Conservation (phyloP, 1,284 basidiomycete species). For the Bondarzewia mesenterica region DNA sequence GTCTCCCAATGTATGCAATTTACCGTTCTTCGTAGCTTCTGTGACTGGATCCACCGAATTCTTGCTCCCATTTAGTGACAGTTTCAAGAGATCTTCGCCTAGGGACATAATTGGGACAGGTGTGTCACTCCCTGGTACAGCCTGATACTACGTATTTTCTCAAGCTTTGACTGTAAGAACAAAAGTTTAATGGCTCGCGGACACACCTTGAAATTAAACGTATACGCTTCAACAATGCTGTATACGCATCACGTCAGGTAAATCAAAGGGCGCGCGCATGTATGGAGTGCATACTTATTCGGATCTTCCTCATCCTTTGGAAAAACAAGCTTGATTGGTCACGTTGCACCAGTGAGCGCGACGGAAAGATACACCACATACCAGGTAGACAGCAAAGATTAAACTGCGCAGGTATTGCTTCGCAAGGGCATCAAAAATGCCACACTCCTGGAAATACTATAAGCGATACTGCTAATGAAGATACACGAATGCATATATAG, state of each 20-base stretch:
- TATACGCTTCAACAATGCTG: constrained; percentile 76
- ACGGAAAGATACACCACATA: constrained; percentile 24
- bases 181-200: constrained; percentile 9
- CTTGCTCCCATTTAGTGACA: constrained; percentile 32
- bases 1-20: constrained; percentile 57
- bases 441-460: constrained; percentile 48
- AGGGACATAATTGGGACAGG: constrained; percentile 61
- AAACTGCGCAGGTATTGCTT: constrained; percentile 72
- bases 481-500: constrained; percentile 13
- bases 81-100: constrained; percentile 44
- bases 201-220: constrained; percentile 77
- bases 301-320: constrained; percentile 70
- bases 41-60: constrained; percentile 40
- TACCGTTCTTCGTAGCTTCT: constrained; percentile 46
- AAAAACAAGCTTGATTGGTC: too few species aligned
- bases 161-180: background rate
- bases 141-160: constrained; percentile 41
- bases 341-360: too few species aligned
- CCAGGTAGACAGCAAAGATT: constrained; percentile 77
- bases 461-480: constrained; percentile 1
- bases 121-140: constrained; percentile 44
- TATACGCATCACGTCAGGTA: background rate
- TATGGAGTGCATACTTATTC: constrained; percentile 49
- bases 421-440: constrained; percentile 73
- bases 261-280: constrained; percentile 4